Evolutionary conservation across 306 rosid species (phyloP), one percentile per base, ranked within the genome.

Genomic region (Canavalia gladiata): DNA sequence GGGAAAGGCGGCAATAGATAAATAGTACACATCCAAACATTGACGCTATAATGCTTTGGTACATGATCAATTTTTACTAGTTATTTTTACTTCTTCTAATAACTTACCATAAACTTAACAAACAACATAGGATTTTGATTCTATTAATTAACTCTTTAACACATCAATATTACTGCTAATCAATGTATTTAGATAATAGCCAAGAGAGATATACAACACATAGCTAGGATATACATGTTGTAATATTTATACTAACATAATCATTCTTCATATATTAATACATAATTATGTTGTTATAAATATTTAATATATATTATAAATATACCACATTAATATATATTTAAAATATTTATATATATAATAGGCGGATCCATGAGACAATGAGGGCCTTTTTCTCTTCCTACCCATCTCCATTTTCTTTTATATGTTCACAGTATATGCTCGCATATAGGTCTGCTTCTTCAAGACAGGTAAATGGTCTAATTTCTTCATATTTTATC

Each of bases 381-480:
- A 18, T 18, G 25, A 18, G 25, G 25, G 25, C 25, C 25, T 18
- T 18, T 18, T 18, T 18, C 25, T 18, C 25, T 18, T 18, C 25
- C 25, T 18, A 18, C 25, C 25, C 25, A 18, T 18, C 25, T 18
- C 25, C 25, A 18, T 18, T 18, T 18, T 18, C 25, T 18, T 18
- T 18, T 18, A 18, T 18, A 18, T 18, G 25, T 18, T 18, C 25
- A 18, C 25, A 18, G 25, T 18, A 90, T 87, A 92, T 92, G 91
- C 88, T 92, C 68, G 88, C 94, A 66, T 92, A 51, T 88, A 85
- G 81, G 80, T 86, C 97, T 34, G 87, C 97, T 42, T 83, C 94
- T 3, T 90, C 94, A 18, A 74, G 97, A 54, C 87, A 92, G 97
- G 97, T 92, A 80, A 60, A 64, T 59, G 29, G 30, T 77, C 74